phyloP scores from a whole-genome alignment of 2,329 filamentous ascomycete genomes.

The Epichloe sp. region DNA sequence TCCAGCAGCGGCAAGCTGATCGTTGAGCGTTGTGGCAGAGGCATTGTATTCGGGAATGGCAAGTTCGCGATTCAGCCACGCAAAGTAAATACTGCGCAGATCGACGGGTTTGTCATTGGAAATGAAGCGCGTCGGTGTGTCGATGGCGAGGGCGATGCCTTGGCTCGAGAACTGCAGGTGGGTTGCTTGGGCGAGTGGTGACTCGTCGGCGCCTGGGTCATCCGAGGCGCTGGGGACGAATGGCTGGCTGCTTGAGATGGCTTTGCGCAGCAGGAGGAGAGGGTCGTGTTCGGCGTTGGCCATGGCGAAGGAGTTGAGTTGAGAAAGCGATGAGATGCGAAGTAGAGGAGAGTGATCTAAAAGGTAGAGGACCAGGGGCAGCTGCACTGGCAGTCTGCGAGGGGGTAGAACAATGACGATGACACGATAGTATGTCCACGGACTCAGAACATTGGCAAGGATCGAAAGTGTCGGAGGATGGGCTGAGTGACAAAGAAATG shows the following conservation, averaged over 20 bases:
- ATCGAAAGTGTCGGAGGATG: no score
- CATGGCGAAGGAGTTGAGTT: slow-evolving; percentile 35
- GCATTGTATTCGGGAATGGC: slow-evolving; percentile 86
- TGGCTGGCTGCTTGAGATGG: slow-evolving; percentile 57
- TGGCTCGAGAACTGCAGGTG: slow-evolving; percentile 60
- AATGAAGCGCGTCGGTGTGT: slow-evolving; percentile 70
- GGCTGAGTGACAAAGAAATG: no score
- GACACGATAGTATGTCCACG: no score
- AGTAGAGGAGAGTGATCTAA: not conserved
- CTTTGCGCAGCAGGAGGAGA: slow-evolving; percentile 69
- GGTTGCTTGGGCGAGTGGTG: slow-evolving; percentile 60
- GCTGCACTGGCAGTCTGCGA: no score
- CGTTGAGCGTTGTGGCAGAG: slow-evolving; percentile 67
- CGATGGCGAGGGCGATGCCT: slow-evolving; percentile 53
- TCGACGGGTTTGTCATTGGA: slow-evolving; percentile 66
- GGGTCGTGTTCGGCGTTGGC: slow-evolving; percentile 55
- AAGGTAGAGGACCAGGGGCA: no score
- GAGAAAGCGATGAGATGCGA: slow-evolving; percentile 3
- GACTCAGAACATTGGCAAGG: no score
- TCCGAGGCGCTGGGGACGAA: slow-evolving; percentile 63
- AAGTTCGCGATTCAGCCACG: slow-evolving; percentile 86
- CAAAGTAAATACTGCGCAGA: slow-evolving; percentile 89
- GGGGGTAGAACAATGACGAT: no score
- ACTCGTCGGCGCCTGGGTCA: slow-evolving; percentile 48
- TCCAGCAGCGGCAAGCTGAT: slow-evolving; percentile 52